phyloP scores from a whole-genome alignment of 345 rosid species.

The Populus pruinosa region DNA sequence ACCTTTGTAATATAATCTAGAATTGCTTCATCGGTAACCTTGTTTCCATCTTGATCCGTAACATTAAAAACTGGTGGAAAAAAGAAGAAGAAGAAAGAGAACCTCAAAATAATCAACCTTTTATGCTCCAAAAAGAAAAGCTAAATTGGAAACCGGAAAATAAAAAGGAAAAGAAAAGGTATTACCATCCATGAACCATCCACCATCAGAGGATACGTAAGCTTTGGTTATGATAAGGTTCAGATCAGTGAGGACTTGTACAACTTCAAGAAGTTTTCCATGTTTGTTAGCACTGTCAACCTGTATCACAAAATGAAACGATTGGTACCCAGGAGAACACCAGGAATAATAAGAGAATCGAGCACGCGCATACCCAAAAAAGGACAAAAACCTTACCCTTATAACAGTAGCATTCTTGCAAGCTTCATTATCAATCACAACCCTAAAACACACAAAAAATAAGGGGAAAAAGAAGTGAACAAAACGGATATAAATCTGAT shows the following conservation, averaged over 20 bases:
- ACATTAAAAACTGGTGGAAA: conserved; percentile 70
- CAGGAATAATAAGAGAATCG: no score
- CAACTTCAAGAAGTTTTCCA: conserved; percentile 93
- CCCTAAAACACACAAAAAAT: conserved; percentile 42
- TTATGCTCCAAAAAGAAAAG: not conserved
- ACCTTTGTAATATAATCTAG: conserved; percentile 78
- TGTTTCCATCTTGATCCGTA: conserved; percentile 82
- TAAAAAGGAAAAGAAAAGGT: not conserved
- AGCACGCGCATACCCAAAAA: not conserved
- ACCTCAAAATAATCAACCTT: conserved; percentile 10
- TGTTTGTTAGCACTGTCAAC: conserved; percentile 71
- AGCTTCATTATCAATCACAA: conserved; percentile 89
- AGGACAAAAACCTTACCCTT: conserved; percentile 40
- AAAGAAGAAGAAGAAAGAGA: not conserved
- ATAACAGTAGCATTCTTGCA: conserved; percentile 88
- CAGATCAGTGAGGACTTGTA: conserved; percentile 89
- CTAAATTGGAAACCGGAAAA: not conserved
- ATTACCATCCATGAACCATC: conserved; percentile 99
- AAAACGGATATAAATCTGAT: conserved; percentile 7
- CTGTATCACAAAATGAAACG: not conserved
- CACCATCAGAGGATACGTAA: conserved; percentile 92
- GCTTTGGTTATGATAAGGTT: conserved; percentile 79
- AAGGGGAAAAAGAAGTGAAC: not conserved
- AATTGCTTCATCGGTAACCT: conserved; percentile 66
- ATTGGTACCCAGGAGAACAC: conserved; percentile 9